Conservation (phyloP, 2,329 filamentous ascomycete genomes). For the Dothistroma pini region DNA sequence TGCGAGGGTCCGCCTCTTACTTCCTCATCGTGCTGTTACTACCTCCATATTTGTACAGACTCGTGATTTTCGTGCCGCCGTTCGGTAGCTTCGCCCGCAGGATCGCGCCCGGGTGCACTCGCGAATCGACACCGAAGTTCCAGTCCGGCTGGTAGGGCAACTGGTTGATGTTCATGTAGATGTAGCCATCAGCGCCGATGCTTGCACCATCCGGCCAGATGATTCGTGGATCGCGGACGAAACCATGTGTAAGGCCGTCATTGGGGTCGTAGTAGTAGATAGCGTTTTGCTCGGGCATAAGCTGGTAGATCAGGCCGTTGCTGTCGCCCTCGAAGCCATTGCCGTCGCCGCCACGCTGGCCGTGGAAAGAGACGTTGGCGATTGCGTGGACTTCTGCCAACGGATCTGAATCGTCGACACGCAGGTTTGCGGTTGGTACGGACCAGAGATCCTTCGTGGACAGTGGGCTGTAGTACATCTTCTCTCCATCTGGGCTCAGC, state of each 20-base stretch:
- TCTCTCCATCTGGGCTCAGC: constrained; percentile 35
- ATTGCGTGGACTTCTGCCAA: constrained; percentile 41
- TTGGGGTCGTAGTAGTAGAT: constrained; percentile 45
- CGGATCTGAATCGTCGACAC: constrained; percentile 28
- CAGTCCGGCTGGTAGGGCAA: constrained; percentile 47
- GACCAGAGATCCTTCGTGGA: constrained; percentile 37
- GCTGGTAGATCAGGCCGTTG: constrained; percentile 45
- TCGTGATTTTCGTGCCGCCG: constrained; percentile 39
- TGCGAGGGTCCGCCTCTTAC: not conserved
- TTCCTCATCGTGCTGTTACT: not conserved
- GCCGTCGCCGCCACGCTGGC: constrained; percentile 44
- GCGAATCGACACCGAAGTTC: constrained; percentile 46
- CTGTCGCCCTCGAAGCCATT: constrained; percentile 47
- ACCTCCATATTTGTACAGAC: constrained; percentile 19
- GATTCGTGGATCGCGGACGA: constrained; percentile 43
- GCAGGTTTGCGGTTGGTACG: constrained; percentile 32
- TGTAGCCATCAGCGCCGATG: constrained; percentile 43
- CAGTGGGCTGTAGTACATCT: constrained; percentile 45
- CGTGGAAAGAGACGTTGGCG: constrained; percentile 47
- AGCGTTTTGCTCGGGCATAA: constrained; percentile 46
- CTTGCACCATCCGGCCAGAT: constrained; percentile 45
- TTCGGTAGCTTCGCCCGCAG: constrained; percentile 43
- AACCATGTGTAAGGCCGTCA: constrained; percentile 37
- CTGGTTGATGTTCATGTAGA: constrained; percentile 52
- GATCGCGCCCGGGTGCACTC: constrained; percentile 45